Percentiles rank a stretch among this genome's conserved stretches.
phyloP scores from a whole-genome alignment of 768 basidiomycete species.

The Mycena haematopus region DNA sequence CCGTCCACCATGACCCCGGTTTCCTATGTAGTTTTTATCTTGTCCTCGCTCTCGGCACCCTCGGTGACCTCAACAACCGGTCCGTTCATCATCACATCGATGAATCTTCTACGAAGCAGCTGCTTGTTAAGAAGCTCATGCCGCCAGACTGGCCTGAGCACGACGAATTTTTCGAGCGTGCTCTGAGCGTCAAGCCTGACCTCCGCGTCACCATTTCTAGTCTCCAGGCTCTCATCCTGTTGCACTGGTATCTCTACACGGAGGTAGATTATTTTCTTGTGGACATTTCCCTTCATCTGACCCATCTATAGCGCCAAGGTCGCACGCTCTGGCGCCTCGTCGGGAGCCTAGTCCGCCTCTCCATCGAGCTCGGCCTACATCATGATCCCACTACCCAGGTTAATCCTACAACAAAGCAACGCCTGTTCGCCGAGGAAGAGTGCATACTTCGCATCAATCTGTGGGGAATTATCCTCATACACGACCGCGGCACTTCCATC shows the following conservation, averaged over 20 bases:
- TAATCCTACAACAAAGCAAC: slow-evolving; percentile 44
- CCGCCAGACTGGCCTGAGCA: slow-evolving; percentile 77
- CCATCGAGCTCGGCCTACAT: slow-evolving; percentile 85
- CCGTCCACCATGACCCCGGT: slow-evolving; percentile 71
- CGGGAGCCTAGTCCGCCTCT: slow-evolving; percentile 81
- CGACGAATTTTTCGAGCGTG: slow-evolving; percentile 85
- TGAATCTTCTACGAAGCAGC: slow-evolving; percentile 41
- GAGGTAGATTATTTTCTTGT: slow-evolving; percentile 57
- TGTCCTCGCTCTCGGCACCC: slow-evolving; percentile 79
- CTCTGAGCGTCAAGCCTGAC: slow-evolving; percentile 80
- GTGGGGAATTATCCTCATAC: slow-evolving; percentile 85
- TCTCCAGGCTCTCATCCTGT: slow-evolving; percentile 80
- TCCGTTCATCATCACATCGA: slow-evolving; percentile 59
- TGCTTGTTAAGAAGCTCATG: slow-evolving; percentile 66
- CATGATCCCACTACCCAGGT: slow-evolving; percentile 80
- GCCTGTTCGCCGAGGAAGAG: slow-evolving; percentile 75
- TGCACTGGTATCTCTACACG: slow-evolving; percentile 91
- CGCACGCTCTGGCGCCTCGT: slow-evolving; percentile 88
- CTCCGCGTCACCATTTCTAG: slow-evolving; percentile 83
- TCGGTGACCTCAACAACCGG: slow-evolving; percentile 82
- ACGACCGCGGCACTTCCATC: slow-evolving; percentile 88
- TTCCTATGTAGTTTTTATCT: slow-evolving; percentile 81
- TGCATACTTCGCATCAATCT: slow-evolving; percentile 79
- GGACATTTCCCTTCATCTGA: slow-evolving; percentile 21
- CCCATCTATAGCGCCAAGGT: slow-evolving; percentile 72